Percentiles rank a stretch among this genome's conserved stretches.
These are phyloP conservation scores for Rhizopogon vinicolor DNA, from an alignment of 768 basidiomycete genomes.

Conservation along the genomic window DNA sequence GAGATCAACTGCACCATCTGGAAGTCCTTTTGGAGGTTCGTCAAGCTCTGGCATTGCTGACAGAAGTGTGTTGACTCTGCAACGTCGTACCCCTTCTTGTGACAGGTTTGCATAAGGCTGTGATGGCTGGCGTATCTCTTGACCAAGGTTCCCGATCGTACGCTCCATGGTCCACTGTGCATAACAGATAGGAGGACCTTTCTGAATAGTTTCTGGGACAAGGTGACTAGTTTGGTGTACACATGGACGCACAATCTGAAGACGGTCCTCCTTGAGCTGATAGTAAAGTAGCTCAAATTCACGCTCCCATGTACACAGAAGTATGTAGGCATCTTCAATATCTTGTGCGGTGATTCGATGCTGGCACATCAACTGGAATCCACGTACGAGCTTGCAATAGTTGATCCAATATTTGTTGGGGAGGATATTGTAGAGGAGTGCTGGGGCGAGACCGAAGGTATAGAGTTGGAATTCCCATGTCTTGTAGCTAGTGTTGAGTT, in stretches of 20 bases:
- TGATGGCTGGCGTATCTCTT: slow-evolving; percentile 13
- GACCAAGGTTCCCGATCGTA: slow-evolving; percentile 23
- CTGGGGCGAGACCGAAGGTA: slow-evolving; percentile 17
- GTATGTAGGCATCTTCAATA: slow-evolving; percentile 5
- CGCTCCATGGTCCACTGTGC: slow-evolving; percentile 28
- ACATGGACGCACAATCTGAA: slow-evolving; percentile 24
- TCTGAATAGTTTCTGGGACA: slow-evolving; percentile 12
- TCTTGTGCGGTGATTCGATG: slow-evolving; percentile 8
- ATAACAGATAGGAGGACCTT: slow-evolving; percentile 15
- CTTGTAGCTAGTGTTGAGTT: slow-evolving; percentile 35
- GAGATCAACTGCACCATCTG: no score
- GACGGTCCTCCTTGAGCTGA: slow-evolving; percentile 13
- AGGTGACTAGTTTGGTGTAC: slow-evolving; percentile 22
- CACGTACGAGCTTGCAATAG: slow-evolving; percentile 17
- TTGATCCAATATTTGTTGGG: slow-evolving; percentile 11
- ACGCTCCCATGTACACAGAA: slow-evolving; percentile 14
- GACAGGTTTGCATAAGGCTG: no score
- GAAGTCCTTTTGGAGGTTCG: no score
- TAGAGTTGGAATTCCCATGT: slow-evolving; percentile 30
- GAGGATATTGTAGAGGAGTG: slow-evolving; percentile 10
- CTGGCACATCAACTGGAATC: slow-evolving; percentile 14
- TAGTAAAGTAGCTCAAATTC: slow-evolving; percentile 27
- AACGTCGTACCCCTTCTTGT: no score
- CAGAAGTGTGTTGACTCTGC: no score
- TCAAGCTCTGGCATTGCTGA: no score